Evolutionary conservation across 2,329 filamentous ascomycete species (phyloP), one percentile per base, ranked within the genome.

Genomic region (Helminthosporium solani): DNA sequence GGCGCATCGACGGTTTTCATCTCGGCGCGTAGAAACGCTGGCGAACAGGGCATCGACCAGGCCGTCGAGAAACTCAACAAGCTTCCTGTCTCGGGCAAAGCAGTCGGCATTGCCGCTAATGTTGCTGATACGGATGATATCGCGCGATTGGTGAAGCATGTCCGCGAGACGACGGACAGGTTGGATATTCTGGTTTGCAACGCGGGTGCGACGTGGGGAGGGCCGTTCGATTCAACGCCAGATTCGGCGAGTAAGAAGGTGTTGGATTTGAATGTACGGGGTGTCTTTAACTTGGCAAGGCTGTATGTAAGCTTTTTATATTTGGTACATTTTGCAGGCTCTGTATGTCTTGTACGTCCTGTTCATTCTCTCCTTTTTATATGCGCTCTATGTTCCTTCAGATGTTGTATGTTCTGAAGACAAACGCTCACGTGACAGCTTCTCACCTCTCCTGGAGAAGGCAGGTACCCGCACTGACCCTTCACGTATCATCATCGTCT

Each of bases 1-100:
- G 70, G 71, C 9, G 68, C 67, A n/a, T 63, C 58, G 23, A 70
- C 60, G 33, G 70, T 73, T 42, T 60, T 72, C 49, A 64, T 73
- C 25, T 68, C 64, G 0, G 66, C 71, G 3, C 64, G 70, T 12
- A 73, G 70, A 49, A 63, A 64, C 19, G 61, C 60, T 19, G 72
- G 70, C 16, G 53, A 54, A 15, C 60, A 70, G 34, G 68, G 68
- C 40, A 70, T 72, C 31, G 60, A 71, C 37, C 66, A 68, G 45
- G 70, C 68, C 3, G 63, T 72, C 11, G 58, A 67, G 34, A 66
- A 63, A 44, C 61, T 73, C 14, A 72, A 72, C 43, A 64, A 63
- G 42, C 57, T 72, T 7, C 58, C 60, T n/a, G 64, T 69, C 7
- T 50, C 53, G 2, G 69, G 67, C 1, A 50, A 53, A 28, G 70